phyloP scores from a whole-genome alignment of 495 filamentous ascomycete species.

The Podospora pseudocomata region DNA sequence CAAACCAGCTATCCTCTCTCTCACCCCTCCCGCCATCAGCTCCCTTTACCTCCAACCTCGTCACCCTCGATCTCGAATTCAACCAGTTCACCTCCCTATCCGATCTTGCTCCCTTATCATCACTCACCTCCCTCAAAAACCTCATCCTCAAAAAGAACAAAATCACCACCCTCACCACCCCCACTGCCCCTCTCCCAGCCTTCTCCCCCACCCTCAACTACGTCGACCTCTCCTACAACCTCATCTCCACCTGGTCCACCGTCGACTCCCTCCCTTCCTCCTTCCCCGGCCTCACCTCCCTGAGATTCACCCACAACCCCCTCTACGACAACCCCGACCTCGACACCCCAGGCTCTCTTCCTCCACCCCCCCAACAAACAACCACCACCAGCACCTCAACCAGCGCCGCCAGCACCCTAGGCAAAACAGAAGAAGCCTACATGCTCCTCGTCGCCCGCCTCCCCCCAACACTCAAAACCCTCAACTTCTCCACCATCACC shows the following conservation, averaged over 20 bases:
- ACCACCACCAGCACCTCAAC: conserved; percentile 24
- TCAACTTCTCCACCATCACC: conserved; percentile 79
- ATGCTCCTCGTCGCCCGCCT: conserved; percentile 87
- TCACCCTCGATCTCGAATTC: conserved; percentile 65
- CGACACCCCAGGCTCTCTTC: conserved; percentile 16
- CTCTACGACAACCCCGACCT: conserved; percentile 61
- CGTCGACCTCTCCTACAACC: conserved; percentile 79
- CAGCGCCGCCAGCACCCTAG: not conserved
- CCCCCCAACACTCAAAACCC: conserved; percentile 56
- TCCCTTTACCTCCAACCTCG: conserved; percentile 46
- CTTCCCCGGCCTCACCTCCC: conserved; percentile 66
- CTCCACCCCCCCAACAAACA: conserved; percentile 30
- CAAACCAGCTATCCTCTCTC: conserved; percentile 46
- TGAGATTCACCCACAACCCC: conserved; percentile 82
- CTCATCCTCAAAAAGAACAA: conserved; percentile 58
- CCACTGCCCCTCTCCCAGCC: conserved; percentile 23
- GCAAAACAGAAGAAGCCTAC: conserved; percentile 59
- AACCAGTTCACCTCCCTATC: conserved; percentile 65
- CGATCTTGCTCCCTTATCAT: conserved; percentile 54
- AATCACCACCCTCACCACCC: conserved; percentile 36
- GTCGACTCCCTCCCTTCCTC: conserved; percentile 59
- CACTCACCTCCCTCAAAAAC: conserved; percentile 56
- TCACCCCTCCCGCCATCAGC: conserved; percentile 42
- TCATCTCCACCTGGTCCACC: conserved; percentile 64
- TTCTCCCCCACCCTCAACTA: conserved; percentile 50